Evolutionary conservation across 2,329 filamentous ascomycete genomes (phyloP).

Genomic region (Zasmidium citrigriseum): DNA sequence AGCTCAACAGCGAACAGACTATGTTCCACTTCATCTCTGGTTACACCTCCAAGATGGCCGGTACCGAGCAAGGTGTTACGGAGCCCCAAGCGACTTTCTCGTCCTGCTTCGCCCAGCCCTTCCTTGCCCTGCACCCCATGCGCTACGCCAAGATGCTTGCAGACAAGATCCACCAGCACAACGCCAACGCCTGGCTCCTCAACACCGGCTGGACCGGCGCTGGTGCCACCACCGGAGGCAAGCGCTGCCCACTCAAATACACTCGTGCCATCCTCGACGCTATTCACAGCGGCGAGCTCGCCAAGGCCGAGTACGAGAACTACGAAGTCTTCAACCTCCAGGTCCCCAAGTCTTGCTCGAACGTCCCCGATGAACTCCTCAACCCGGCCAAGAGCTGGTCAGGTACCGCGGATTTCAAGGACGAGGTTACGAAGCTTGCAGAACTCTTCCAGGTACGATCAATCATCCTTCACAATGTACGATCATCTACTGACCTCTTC

Average conservation of each 20-base stretch:
- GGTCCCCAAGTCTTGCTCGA: constrained; percentile 88
- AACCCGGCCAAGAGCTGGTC: constrained; percentile 96
- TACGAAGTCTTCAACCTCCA: constrained; percentile 97
- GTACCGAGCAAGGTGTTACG: constrained; percentile 93
- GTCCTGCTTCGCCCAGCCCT: constrained; percentile 98
- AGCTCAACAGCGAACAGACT: constrained; percentile 89
- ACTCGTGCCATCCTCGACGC: constrained; percentile 97
- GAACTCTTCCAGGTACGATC: background rate
- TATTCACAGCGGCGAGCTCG: constrained; percentile 95
- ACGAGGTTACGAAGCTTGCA: constrained; percentile 49
- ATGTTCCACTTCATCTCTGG: constrained; percentile 99
- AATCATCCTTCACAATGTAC: no score
- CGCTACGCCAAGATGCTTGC: constrained; percentile 98
- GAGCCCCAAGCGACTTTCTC: constrained; percentile 99
- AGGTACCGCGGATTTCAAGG: constrained; percentile 76
- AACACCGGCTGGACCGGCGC: constrained; percentile 98
- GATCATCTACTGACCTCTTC: constrained; percentile 85
- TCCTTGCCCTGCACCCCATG: constrained; percentile 98
- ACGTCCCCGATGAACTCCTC: constrained; percentile 86
- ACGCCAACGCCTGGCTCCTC: constrained; percentile 95
- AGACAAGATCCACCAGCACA: constrained; percentile 94
- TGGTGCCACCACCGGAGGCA: constrained; percentile 81
- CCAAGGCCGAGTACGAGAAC: constrained; percentile 87
- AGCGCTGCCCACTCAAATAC: constrained; percentile 97
- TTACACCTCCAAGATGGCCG: constrained; percentile 99